phyloP scores from a whole-genome alignment of 108 stramenopile species.

The Ochromonas danica region DNA sequence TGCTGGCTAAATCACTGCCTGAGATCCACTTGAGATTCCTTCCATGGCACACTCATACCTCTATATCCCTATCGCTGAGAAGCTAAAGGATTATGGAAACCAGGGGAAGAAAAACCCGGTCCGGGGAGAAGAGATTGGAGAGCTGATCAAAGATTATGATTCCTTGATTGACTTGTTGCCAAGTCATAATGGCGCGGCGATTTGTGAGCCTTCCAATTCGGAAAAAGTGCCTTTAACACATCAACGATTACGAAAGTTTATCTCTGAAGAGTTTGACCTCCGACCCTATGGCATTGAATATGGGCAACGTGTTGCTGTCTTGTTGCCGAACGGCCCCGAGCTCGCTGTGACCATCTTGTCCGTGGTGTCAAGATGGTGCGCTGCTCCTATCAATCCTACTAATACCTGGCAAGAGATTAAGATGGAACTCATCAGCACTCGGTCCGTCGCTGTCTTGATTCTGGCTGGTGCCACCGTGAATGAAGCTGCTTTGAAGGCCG shows the following conservation, averaged over 20 bases:
- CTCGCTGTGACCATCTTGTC: neutral
- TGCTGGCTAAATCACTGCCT: no score
- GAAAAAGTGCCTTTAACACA: neutral
- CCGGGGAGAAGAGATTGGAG: neutral
- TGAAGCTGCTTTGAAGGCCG: neutral
- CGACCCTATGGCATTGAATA: neutral
- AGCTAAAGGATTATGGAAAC: no score
- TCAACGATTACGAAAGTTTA: neutral
- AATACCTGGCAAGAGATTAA: conserved; percentile 19
- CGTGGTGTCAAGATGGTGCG: conserved; percentile 12
- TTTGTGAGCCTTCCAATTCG: neutral
- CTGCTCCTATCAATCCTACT: conserved; percentile 7
- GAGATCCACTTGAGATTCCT: no score
- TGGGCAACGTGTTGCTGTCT: neutral
- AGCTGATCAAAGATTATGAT: neutral
- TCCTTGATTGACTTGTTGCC: neutral
- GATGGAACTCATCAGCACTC: conserved; percentile 6
- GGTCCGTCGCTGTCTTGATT: neutral
- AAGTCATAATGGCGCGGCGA: neutral
- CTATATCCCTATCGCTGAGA: no score
- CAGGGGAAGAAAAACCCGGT: neutral
- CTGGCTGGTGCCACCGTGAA: neutral
- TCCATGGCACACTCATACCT: no score
- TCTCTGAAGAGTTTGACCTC: neutral
- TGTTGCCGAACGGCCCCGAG: neutral